phyloP scores from a whole-genome alignment of 164 flowering plant species.

The Berberis vulgaris region DNA sequence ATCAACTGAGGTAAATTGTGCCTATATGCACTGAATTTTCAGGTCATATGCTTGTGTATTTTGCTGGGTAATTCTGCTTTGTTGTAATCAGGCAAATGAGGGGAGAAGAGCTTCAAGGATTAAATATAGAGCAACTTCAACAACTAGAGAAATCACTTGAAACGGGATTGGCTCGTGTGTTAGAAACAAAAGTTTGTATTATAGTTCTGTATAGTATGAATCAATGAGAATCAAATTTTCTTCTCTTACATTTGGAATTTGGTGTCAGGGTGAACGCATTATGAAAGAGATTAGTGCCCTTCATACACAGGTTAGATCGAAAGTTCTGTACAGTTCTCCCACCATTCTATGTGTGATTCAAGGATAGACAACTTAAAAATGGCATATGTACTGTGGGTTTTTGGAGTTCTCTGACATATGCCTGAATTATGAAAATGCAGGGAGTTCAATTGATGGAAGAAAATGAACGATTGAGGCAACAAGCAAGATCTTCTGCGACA shows the following conservation, averaged over 20 bases:
- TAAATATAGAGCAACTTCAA: constrained; percentile 62
- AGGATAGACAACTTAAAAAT: not conserved
- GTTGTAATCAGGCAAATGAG: constrained; percentile 54
- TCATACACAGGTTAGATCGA: constrained; percentile 46
- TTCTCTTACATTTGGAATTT: not conserved
- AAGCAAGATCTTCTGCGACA: constrained; percentile 22
- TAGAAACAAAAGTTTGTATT: constrained; percentile 58
- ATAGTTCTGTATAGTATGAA: not conserved
- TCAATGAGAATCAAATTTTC: not conserved
- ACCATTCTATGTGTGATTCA: not conserved
- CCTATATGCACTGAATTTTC: not conserved
- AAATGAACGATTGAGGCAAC: constrained; percentile 49
- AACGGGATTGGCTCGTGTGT: constrained; percentile 60
- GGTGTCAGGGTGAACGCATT: constrained; percentile 55
- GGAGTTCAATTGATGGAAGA: constrained; percentile 58
- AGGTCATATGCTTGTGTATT: not conserved
- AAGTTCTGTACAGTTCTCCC: not conserved
- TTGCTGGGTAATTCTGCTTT: not conserved
- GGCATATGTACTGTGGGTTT: not conserved
- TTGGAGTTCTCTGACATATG: not conserved
- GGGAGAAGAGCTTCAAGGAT: constrained; percentile 82
- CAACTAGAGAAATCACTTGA: constrained; percentile 70
- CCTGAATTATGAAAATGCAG: constrained; percentile 25
- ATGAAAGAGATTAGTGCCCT: constrained; percentile 65
- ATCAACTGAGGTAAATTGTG: constrained; percentile 53